Evolutionary conservation across 1,139 yeast species (phyloP), one percentile per base, ranked within the genome.

Genomic region (Yarrowia galli): DNA sequence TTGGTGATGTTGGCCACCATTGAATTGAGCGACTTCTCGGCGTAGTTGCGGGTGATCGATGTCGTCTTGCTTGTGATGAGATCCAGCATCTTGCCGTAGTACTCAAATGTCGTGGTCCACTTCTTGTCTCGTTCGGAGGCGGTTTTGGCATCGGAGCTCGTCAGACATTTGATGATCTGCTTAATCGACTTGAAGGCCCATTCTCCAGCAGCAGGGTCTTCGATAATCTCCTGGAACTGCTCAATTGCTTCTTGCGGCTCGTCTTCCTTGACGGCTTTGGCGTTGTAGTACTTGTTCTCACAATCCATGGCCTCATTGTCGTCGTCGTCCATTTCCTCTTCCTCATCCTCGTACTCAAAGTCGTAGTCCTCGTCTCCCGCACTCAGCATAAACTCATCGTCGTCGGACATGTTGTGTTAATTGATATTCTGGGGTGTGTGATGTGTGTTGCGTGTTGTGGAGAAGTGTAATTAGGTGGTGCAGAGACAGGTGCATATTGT

Each of bases 281-380:
- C 92, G 65, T 81, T 80, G 74, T 88, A 88, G 75, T 89, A 89
- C 71, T 79, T 77, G 72, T 84, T 83, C 72, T 73, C 78, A 12
- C 74, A 77, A 2, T 71, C 77, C 20, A 74, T 79, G 36, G 77
- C 83, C n/a, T 72, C 72, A 35, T 72, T 54, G 45, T 65, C 65
- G 53, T 56, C 65, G 23, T 65, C 68, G 22, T 56, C 65, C 63
- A 65, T 54, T 10, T 60, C 56, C 38, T 61, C 76, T 6, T 79
- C 87, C 35, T 87, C 89, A 49, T 85, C 88, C 70, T 85, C 89
- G 71, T 86, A 87, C 71, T 87, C 91, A 72, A 87, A 87, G 74
- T 87, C 90, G 72, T 85, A 87, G 69, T 86, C 79, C 70, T 78
- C 83, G 54, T 85, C 90, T 71, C 87, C 83, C 13, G 75, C 87